Evolutionary conservation across 768 basidiomycete genomes (phyloP), one percentile per base, ranked within the genome.

Genomic region (Boletus edulis): DNA sequence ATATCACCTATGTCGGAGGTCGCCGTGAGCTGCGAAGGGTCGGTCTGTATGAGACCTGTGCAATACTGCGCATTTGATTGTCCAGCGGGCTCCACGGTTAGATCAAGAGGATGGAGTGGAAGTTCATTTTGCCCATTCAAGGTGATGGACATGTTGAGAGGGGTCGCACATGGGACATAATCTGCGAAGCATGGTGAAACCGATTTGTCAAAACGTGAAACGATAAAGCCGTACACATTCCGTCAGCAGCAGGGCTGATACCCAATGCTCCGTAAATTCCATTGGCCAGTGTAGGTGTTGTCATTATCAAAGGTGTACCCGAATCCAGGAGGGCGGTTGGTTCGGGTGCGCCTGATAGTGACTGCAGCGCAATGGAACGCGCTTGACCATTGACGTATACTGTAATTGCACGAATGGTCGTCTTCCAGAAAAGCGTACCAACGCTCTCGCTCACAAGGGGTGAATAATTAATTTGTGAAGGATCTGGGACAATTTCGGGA

Each of bases 201-300:
- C 20, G 42, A 51, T 31, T 12, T 24, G 34, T 32, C 38, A 20
- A 18, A 4, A 22, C 0, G 1, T 11, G 27, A 38, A 48, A 56
- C 38, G 43, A 51, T 12, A 29, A 46, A 3, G 15, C 73, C 87
- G 56, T 59, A 89, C 89, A 89, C 46, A 79, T 75, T 18, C 87
- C 85, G 57, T 89, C 85, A 2, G 72, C 52, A 0, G 73, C 79
- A 9, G 87, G 85, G 20, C 67, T 62, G 27, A 91, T 73, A 1
- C 84, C 86, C 49, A 89, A 71, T 4, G 89, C 86, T 10, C 89
- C 89, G 55, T 91, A 92, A 18, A 91, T 86, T 7, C 77, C 89
- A 59, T 92, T 86, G 15, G 89, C 86, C 18, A 92, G 75, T 4
- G 62, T 50, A 5, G 74, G 70, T 0, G 84, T 82, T 7, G 87